Evolutionary conservation across 805 yeast genomes (phyloP), one percentile per base, ranked within the genome.

Genomic region (Saccharomycodes ludwigii): DNA sequence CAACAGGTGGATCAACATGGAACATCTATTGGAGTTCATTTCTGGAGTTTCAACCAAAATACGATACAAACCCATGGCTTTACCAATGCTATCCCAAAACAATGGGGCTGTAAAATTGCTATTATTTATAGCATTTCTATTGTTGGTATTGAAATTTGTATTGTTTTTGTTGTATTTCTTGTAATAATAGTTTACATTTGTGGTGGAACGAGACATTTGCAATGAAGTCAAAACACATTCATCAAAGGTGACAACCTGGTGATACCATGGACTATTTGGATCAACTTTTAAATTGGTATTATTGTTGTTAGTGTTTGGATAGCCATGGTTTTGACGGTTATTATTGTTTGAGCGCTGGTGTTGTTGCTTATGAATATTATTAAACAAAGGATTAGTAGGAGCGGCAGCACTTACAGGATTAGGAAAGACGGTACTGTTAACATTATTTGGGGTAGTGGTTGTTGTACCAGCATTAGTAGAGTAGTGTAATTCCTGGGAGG

Each of bases 51-150:
- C 60, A 27, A 61, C 54, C 25, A 71, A 45, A 8, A 66, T 66
- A 25, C 65, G 59, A 34, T 71, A 71, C 7, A 71, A 43, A 6
- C 62, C 63, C 62, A 71, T 66, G 8, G 72, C 66, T 29, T 58
- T 61, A 25, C 61, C 61, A 25, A 71, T 61, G 3, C 73, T 66
- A 27, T 60, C 65, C 74, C 76, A 71, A 41, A 68, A 69, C 28
- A 61, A 46, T 7, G 63, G 59, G 32, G 15, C 17, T 25, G 15
- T n/a, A n/a, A n/a, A n/a, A n/a, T n/a, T n/a, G n/a, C n/a, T n/a
- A n/a, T n/a, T n/a, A n/a, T n/a, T n/a, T n/a, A n/a, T n/a, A n/a
- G n/a, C n/a, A n/a, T n/a, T n/a, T n/a, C n/a, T n/a, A n/a, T n/a
- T n/a, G n/a, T 59, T 62, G 15, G 62, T 56, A n/a, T 58, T 60